phyloP scores from a whole-genome alignment of 2,329 filamentous ascomycete species.

The Fusarium oxysporum region DNA sequence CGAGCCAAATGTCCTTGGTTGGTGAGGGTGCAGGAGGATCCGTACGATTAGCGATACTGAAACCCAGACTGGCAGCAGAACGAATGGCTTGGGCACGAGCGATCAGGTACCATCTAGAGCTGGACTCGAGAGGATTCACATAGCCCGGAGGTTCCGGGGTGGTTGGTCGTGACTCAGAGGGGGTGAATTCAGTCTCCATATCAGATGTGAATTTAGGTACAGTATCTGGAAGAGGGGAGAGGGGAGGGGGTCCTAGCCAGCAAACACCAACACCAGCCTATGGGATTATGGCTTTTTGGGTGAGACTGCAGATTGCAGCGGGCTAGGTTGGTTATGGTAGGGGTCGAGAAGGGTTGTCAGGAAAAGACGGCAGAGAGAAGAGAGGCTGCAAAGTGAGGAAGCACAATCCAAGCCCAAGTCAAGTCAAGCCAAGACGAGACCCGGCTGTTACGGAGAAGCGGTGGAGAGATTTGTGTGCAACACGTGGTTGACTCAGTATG shows the following conservation, averaged over 20 bases:
- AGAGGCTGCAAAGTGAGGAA: constrained; percentile 13
- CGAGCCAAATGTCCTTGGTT: constrained; percentile 55
- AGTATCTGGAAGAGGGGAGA: not conserved
- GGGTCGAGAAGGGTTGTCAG: constrained; percentile 13
- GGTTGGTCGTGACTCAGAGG: constrained; percentile 47
- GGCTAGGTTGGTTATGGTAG: constrained; percentile 3
- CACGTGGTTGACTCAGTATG: constrained; percentile 42
- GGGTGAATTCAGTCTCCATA: constrained; percentile 46
- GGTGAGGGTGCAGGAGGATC: constrained; percentile 55
- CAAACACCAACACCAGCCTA: constrained; percentile 3
- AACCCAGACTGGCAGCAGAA: constrained; percentile 58
- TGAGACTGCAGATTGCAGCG: constrained; percentile 20
- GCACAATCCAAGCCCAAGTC: constrained; percentile 12
- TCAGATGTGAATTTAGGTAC: constrained; percentile 2
- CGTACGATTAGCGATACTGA: constrained; percentile 56
- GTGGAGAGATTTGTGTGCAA: constrained; percentile 32
- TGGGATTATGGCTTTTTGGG: constrained; percentile 17
- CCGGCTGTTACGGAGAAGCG: constrained; percentile 32
- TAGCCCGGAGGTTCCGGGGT: constrained; percentile 53
- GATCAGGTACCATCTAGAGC: constrained; percentile 57
- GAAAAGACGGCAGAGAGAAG: not conserved
- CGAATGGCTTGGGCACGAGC: constrained; percentile 58
- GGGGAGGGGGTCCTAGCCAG: constrained; percentile 21
- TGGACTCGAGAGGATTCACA: constrained; percentile 57
- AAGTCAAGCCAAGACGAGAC: constrained; percentile 31